Evolutionary conservation across 352 stramenopile species (phyloP).

Genomic region (Globisporangium solare): DNA sequence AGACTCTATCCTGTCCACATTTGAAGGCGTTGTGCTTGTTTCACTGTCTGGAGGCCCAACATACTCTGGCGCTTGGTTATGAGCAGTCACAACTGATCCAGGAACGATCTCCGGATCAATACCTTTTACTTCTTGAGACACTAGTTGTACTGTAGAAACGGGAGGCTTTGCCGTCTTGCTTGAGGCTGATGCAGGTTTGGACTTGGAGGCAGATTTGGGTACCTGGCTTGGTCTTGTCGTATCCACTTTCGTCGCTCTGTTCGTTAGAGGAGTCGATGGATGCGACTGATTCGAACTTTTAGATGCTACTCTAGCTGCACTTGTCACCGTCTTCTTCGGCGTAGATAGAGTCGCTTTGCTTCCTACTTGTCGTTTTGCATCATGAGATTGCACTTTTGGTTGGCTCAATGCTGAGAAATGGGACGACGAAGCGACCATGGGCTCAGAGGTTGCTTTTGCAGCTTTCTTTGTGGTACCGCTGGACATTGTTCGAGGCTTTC

Average conservation of each 20-base stretch:
- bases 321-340: neutral
- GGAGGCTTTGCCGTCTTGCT: neutral
- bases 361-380: slow-evolving; percentile 3
- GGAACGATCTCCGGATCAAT: neutral
- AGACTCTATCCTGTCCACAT: neutral
- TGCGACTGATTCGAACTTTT: neutral
- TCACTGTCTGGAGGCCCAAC: neutral
- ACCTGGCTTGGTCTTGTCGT: neutral
- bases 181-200: neutral
- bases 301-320: neutral
- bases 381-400: slow-evolving; percentile 3
- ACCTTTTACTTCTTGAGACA: neutral
- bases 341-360: slow-evolving; percentile 4
- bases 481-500: slow-evolving; percentile 1
- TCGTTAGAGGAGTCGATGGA: neutral
- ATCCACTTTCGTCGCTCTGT: slow-evolving; percentile 2
- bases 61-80: neutral
- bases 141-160: neutral
- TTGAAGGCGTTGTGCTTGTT: neutral
- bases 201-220: slow-evolving; percentile 10
- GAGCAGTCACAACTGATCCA: neutral
- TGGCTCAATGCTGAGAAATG: neutral
- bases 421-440: neutral
- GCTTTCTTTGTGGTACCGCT: neutral
- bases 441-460: slow-evolving; percentile 1